Conservation (phyloP, 106 monocot species). For the Apostasia ramifera region DNA sequence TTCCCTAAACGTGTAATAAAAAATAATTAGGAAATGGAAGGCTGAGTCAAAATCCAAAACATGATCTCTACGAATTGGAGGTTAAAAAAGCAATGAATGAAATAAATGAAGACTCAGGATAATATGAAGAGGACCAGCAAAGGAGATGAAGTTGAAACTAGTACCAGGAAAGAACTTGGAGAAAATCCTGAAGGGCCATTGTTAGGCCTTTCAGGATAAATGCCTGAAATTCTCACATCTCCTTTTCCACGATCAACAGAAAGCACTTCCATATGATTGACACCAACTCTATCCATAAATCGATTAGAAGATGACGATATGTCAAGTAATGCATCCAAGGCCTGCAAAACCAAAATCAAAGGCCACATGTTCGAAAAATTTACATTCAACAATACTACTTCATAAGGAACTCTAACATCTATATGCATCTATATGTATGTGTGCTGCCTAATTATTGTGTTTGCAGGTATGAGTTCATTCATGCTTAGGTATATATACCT, state of each 20-base stretch:
- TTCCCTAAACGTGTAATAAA: too few species aligned
- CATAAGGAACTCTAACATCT: too few species aligned
- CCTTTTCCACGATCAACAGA: not conserved
- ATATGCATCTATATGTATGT: too few species aligned
- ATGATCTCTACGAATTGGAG: not conserved
- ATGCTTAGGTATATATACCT: too few species aligned
- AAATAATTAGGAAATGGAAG: too few species aligned
- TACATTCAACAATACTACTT: too few species aligned
- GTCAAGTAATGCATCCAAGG: conserved; percentile 56
- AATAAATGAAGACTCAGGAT: not conserved
- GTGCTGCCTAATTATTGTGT: too few species aligned
- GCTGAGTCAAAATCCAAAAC: not conserved
- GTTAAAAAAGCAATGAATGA: not conserved
- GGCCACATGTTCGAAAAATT: not conserved
- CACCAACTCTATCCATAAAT: conserved; percentile 7
- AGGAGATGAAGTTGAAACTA: not conserved
- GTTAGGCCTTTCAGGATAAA: conserved; percentile 6
- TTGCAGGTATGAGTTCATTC: too few species aligned
- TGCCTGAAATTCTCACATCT: conserved; percentile 9
- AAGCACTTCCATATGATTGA: not conserved
- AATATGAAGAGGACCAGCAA: not conserved
- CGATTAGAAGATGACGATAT: conserved; percentile 19
- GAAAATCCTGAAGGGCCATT: conserved; percentile 6
- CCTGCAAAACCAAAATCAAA: conserved; percentile 27
- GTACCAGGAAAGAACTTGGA: conserved; percentile 20